phyloP scores from a whole-genome alignment of 23 red algal genomes.

The Gracilariopsis chorda region DNA sequence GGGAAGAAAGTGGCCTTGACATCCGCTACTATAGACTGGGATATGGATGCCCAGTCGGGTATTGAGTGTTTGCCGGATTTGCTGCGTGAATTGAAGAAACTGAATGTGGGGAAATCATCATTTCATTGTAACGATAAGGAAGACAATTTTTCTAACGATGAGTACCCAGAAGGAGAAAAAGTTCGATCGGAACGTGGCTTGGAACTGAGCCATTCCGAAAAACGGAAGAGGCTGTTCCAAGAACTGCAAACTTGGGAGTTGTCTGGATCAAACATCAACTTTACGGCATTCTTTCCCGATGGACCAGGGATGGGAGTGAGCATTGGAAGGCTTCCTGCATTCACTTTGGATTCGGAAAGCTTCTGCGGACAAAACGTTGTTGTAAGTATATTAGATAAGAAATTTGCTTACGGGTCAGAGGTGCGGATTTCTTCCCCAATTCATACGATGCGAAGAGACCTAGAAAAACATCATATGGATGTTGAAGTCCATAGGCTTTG shows the following conservation, averaged over 20 bases:
- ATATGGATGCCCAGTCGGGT: slow-evolving; percentile 61
- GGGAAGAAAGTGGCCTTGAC: slow-evolving; percentile 29
- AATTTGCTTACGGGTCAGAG: slow-evolving; percentile 25
- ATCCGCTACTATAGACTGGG: slow-evolving; percentile 49
- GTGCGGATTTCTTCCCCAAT: slow-evolving; percentile 41
- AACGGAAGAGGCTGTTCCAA: slow-evolving; percentile 10
- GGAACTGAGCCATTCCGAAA: background rate
- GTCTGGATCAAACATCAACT: slow-evolving; percentile 14
- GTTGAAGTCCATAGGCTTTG: slow-evolving; percentile 31
- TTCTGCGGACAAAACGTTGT: slow-evolving; percentile 47
- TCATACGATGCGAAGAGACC: slow-evolving; percentile 40
- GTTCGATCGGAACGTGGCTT: slow-evolving; percentile 4
- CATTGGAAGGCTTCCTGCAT: slow-evolving; percentile 47
- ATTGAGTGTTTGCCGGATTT: slow-evolving; percentile 32
- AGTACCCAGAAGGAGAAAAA: too few species aligned
- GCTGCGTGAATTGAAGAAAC: slow-evolving; percentile 10
- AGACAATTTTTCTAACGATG: background rate
- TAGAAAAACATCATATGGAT: slow-evolving; percentile 46
- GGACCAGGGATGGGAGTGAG: slow-evolving; percentile 44
- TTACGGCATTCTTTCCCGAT: slow-evolving; percentile 65
- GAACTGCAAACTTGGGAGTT: slow-evolving; percentile 35
- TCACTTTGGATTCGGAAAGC: slow-evolving; percentile 16
- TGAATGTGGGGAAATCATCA: background rate
- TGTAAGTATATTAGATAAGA: slow-evolving; percentile 31
- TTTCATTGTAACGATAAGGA: background rate